Evolutionary conservation across 1,284 basidiomycete species (phyloP), one percentile per base, ranked within the genome.

Genomic region (Ustilago sp.): DNA sequence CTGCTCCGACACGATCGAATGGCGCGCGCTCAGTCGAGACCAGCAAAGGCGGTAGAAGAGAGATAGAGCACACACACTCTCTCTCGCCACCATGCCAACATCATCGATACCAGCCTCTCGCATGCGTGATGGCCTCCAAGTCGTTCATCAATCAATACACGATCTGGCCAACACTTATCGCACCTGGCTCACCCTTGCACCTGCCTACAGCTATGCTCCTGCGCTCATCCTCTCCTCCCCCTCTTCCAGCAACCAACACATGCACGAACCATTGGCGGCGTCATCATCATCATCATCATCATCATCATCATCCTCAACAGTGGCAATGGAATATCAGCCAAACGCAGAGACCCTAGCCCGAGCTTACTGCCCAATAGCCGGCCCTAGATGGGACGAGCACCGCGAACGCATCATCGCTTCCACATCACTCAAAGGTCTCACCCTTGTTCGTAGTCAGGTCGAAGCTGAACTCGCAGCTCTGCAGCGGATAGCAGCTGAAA

Each of bases 351-450:
- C 66, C 8, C 34, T 74, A 0, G 71, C 66, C 7, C 41, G 66
- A 48, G 71, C 60, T 12, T 68, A 63, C 35, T 75, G 72, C 41
- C 72, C 72, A 52, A 75, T 75, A 34, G 19, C 72, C 2, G 72
- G 72, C 13, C 67, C 72, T 8, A 38, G 72, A 4, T 75, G 72
- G 72, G 59, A 75, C n/a, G 72, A 75, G 39, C 72, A 75, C 35
- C 67, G 67, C n/a, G 47, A 63, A 36, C 63, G 63, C 19, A 63
- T 68, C 32, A 17, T 52, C 31, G 71, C 71, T 2, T 74, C 71
- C 45, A 74, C 72, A n/a, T 63, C 72, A 5, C 59, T 79, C 47
- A 74, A 75, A 56, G 76, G 76, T 31, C 66, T 79, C 57, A 72
- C 59, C 6, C 45, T 65, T 11, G 52, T 75, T 17, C 60, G 69